A percentile compares a stretch with the other conserved stretches of the same genome.
Conservation (phyloP, 305 asterid species). For the Fraxinus paxiana region DNA sequence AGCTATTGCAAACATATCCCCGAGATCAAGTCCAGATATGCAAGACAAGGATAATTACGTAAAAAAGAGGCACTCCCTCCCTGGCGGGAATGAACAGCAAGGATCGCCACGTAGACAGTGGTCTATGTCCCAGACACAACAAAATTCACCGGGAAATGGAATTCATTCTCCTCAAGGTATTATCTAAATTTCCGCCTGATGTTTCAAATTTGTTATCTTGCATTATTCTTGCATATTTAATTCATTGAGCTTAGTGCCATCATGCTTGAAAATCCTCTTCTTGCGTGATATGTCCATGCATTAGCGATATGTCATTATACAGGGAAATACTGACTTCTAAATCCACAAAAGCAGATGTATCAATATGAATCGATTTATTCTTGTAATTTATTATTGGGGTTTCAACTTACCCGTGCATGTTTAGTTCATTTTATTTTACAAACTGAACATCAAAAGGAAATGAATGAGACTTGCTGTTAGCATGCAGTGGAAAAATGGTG, state of each 20-base stretch:
- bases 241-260: background rate
- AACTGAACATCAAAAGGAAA: background rate
- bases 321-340: background rate
- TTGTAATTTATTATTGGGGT: background rate
- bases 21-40: constrained; percentile 91
- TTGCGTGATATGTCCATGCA: background rate
- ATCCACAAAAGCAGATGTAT: background rate
- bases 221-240: background rate
- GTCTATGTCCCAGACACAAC: constrained; percentile 70
- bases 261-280: background rate
- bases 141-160: constrained; percentile 57
- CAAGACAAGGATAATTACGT: constrained; percentile 58
- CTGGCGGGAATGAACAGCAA: constrained; percentile 68
- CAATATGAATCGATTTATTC: background rate
- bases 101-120: constrained; percentile 80
- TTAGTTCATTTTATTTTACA: background rate
- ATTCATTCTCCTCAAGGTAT: constrained; percentile 82
- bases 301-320: background rate
- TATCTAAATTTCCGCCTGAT: constrained; percentile 6
- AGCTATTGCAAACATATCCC: constrained; percentile 67
- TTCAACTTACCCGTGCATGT: background rate
- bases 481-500: background rate
- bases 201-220: background rate
- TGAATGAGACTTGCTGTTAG: background rate
- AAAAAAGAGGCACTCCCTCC: constrained; percentile 77